Conservation (phyloP, 129 eudicot species). For the Centrapalus pauciflorus region DNA sequence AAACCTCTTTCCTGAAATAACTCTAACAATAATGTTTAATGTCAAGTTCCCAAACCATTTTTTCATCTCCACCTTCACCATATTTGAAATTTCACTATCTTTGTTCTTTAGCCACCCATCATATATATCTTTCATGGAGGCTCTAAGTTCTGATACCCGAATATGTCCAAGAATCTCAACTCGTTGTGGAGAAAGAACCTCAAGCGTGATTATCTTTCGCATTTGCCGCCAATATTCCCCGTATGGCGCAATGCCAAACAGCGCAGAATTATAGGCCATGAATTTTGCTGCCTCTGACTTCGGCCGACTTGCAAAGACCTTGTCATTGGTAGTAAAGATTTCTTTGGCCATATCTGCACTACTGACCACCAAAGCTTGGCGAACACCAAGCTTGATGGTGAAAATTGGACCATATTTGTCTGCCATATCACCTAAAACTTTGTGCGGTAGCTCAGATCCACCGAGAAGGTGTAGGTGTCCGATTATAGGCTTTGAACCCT, state of each 20-base stretch:
- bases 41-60: slow-evolving; percentile 24
- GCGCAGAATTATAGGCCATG: slow-evolving; percentile 29
- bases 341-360: slow-evolving; percentile 12
- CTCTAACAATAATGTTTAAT: slow-evolving; percentile 1
- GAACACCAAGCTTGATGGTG: slow-evolving; percentile 27
- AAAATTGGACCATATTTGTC: slow-evolving; percentile 28
- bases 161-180: slow-evolving; percentile 23
- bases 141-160: slow-evolving; percentile 19
- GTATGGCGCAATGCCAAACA: slow-evolving; percentile 16
- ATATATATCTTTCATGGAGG: slow-evolving; percentile 6
- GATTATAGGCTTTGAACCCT: slow-evolving; percentile 32
- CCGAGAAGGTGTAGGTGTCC: slow-evolving; percentile 30
- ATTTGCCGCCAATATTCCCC: slow-evolving; percentile 31
- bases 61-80: slow-evolving; percentile 24
- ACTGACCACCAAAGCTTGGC: slow-evolving; percentile 17
- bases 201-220: slow-evolving; percentile 8
- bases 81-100: not conserved
- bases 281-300: slow-evolving; percentile 1
- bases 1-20: slow-evolving; percentile 16
- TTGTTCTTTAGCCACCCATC: not conserved
- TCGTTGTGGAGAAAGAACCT: slow-evolving; percentile 16
- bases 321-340: slow-evolving; percentile 23
- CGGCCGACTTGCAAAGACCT: slow-evolving; percentile 18
- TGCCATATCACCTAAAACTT: slow-evolving; percentile 25
- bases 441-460: slow-evolving; percentile 25